Percentiles rank a stretch among this genome's conserved stretches.
Evolutionary conservation across 768 basidiomycete species (phyloP).

Genomic region (Kwoniella pini): DNA sequence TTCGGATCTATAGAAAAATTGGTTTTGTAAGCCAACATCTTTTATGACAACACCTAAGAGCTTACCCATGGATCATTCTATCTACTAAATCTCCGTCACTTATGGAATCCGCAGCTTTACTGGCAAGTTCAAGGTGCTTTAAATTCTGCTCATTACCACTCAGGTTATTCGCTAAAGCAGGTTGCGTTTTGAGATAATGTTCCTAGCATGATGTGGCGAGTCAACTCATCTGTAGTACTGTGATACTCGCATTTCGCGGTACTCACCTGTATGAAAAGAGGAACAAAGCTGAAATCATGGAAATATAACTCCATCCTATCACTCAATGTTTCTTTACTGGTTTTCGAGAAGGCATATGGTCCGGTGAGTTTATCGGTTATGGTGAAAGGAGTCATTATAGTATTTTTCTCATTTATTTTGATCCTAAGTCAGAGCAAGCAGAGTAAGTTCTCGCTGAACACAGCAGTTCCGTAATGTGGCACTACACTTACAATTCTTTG

Average conservation of each 20-base stretch:
- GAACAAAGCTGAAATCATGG: conserved; percentile 91
- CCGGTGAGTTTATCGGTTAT: conserved; percentile 85
- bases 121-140: conserved; percentile 77
- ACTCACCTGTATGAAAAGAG: conserved; percentile 88
- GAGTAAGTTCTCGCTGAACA: too few relatives aligned
- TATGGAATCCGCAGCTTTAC: conserved; percentile 84
- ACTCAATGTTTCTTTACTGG: conserved; percentile 73
- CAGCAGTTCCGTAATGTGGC: not conserved
- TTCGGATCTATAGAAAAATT: conserved; percentile 82
- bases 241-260: not conserved
- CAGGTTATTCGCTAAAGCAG: conserved; percentile 62
- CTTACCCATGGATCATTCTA: conserved; percentile 84
- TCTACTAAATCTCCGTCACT: conserved; percentile 95
- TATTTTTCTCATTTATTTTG: conserved; percentile 88
- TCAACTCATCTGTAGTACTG: not conserved
- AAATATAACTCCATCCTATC: conserved; percentile 98
- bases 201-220: conserved; percentile 62
- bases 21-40: not conserved
- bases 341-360: conserved; percentile 84
- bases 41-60: not conserved
- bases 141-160: conserved; percentile 66
- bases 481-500: conserved; percentile 72
- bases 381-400: conserved; percentile 87
- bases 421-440: conserved; percentile 45
- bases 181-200: conserved; percentile 87